Base-by-base conservation (phyloP, 2,329 filamentous ascomycete species). In the Ceratocystis variospora region DNA sequence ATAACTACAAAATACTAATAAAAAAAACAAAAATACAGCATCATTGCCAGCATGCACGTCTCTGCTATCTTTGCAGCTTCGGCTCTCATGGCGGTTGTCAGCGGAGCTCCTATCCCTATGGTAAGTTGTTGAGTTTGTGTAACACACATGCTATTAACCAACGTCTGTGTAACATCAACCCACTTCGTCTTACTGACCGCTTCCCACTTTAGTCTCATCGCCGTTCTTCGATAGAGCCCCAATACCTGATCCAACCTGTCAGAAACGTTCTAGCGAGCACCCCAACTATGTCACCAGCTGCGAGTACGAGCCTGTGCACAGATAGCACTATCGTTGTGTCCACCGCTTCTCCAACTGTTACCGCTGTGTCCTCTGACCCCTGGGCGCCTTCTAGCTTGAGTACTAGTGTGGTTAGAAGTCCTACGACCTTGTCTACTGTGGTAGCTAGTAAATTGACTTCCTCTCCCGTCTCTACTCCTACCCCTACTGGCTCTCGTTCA, bases 31-130 rank as follows among this genome's bases (percentile, higher is more conserved):
- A 7, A 53, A 33, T 15, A 41, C 37, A 41, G n/a, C 15, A 41
- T 6, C 6, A 57, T 62, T 17, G 25, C 45, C 55, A 67, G 46
- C 2, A 67, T 67, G 66, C 55, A 67, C 46, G 64, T 67, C 62
- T 67, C 62, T 46, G 37, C 57, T 44, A 8, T 67, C 25, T 19
- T 67, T 28, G 31, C 63, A 41, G 63, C 63, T 53, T 67, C 66
- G 12, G 33, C 66, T 28, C 66, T 67, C n/a, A 17, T 67, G 17
- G 44, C 55, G 31, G 45, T 55, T 25, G 53, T 19, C 5, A 45
- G 62, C 17, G 62, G 62, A 6, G 62, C 66, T 46, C 66, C 66
- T 12, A 53, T 67, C 17, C 61, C 50, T 45, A 17, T 50, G 8
- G 66, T 67, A 63, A 41, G 61, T 62, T 31, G 5, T 15, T 1